Conservation (phyloP, 495 filamentous ascomycete genomes). For the Apodospora peruviana region DNA sequence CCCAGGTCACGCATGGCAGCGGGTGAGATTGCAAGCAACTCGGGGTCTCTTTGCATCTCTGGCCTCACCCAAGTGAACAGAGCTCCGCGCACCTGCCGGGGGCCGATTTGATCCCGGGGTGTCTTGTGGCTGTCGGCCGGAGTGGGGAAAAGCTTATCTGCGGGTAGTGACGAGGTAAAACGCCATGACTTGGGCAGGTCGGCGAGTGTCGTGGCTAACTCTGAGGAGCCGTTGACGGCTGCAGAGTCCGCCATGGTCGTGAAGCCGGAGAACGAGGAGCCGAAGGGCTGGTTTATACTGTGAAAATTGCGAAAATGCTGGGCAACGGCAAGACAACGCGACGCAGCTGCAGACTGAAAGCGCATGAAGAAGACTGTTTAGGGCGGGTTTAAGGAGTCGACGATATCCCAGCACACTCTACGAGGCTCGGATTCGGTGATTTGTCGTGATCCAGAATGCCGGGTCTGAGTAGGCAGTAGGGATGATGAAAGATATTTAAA, state of each 20-base stretch:
- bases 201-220: slow-evolving; percentile 41
- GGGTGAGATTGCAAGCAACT: slow-evolving; percentile 73
- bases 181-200: slow-evolving; percentile 80
- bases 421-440: too few species aligned
- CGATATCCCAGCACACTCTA: too few species aligned
- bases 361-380: slow-evolving; percentile 22
- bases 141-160: slow-evolving; percentile 76
- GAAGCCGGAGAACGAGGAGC: slow-evolving; percentile 20
- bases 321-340: slow-evolving; percentile 25
- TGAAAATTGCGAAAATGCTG: slow-evolving; percentile 16
- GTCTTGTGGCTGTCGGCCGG: slow-evolving; percentile 74
- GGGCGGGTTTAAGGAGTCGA: too few species aligned
- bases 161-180: slow-evolving; percentile 73
- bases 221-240: slow-evolving; percentile 10
- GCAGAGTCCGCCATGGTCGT: slow-evolving; percentile 17
- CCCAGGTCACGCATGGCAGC: slow-evolving; percentile 76
- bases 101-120: slow-evolving; percentile 66
- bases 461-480: too few species aligned
- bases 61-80: slow-evolving; percentile 89
- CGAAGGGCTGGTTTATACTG: slow-evolving; percentile 8
- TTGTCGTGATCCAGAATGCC: too few species aligned
- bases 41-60: slow-evolving; percentile 58
- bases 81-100: slow-evolving; percentile 78
- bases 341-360: slow-evolving; percentile 15
- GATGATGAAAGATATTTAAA: too few species aligned